Percentiles rank a stretch among this genome's conserved stretches.
phyloP scores from a whole-genome alignment of 345 rosid species.

The Tarenaya hassleriana region DNA sequence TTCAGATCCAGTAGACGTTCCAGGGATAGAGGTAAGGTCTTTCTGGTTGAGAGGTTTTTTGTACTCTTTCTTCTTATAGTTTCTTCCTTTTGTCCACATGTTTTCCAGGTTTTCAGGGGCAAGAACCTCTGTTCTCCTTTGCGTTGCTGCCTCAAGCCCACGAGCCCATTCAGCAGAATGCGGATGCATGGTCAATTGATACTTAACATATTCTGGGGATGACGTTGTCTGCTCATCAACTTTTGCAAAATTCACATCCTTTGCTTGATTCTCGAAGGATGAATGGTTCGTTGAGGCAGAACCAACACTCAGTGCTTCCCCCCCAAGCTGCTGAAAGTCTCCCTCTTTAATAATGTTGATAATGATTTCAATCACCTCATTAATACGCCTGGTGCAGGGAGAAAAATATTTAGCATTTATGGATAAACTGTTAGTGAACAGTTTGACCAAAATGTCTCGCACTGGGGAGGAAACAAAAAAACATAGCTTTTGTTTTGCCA shows the following conservation, averaged over 20 bases:
- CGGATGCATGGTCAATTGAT: conserved; percentile 35
- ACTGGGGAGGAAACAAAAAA: neutral
- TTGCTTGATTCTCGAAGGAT: conserved; percentile 36
- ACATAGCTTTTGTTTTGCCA: neutral
- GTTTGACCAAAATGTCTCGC: conserved; percentile 3
- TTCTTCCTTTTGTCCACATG: conserved; percentile 97
- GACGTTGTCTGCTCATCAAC: conserved; percentile 28
- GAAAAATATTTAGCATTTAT: conserved; percentile 18
- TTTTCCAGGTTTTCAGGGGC: conserved; percentile 96
- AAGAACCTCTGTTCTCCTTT: conserved; percentile 94
- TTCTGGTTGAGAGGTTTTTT: conserved; percentile 36
- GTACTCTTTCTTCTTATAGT: conserved; percentile 71
- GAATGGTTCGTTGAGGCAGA: conserved; percentile 27
- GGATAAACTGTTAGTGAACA: conserved; percentile 5
- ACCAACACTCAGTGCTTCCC: conserved; percentile 28
- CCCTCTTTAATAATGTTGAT: conserved; percentile 49
- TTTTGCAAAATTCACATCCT: conserved; percentile 30
- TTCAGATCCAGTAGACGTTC: conserved; percentile 32
- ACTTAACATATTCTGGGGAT: conserved; percentile 21
- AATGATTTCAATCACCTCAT: conserved; percentile 71
- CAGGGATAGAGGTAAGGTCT: conserved; percentile 23
- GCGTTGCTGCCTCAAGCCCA: conserved; percentile 70
- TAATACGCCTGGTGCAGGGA: conserved; percentile 56
- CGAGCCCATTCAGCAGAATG: conserved; percentile 76
- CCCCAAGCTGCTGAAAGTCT: conserved; percentile 39